Conservation (phyloP, 1,139 yeast species). For the Pneumocystis canis region DNA sequence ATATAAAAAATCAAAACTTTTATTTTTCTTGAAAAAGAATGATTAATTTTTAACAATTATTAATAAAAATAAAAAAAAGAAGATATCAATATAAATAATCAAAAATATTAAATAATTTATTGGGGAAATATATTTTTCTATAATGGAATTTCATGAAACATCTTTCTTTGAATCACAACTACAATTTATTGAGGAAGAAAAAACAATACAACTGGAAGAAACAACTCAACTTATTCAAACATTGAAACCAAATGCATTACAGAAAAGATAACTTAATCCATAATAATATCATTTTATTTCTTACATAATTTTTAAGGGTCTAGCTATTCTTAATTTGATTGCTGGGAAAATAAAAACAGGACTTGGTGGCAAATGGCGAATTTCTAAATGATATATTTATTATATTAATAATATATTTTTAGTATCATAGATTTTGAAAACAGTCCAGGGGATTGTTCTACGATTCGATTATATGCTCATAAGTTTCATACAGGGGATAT, state of each 20-base stretch:
- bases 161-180: background rate
- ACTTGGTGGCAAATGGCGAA: background rate
- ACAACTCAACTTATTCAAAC: background rate
- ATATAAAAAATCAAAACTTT: too few species aligned
- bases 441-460: background rate
- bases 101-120: background rate
- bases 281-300: background rate
- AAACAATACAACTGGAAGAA: background rate
- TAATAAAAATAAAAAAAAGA: too few species aligned
- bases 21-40: too few species aligned
- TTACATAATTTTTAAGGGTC: background rate
- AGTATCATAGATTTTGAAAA: background rate
- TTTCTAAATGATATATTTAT: background rate
- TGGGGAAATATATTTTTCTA: background rate
- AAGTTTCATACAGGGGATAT: slow-evolving; percentile 11
- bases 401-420: background rate
- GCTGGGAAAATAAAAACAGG: background rate
- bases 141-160: background rate
- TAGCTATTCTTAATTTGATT: background rate
- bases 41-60: too few species aligned
- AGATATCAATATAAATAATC: too few species aligned
- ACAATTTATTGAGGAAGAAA: background rate
- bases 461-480: slow-evolving; percentile 2
- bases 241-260: background rate
- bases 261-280: background rate